A percentile compares a stretch with the other conserved stretches of the same genome.
phyloP scores from a whole-genome alignment of 2,329 filamentous ascomycete genomes.

The Colletotrichum eleusines region DNA sequence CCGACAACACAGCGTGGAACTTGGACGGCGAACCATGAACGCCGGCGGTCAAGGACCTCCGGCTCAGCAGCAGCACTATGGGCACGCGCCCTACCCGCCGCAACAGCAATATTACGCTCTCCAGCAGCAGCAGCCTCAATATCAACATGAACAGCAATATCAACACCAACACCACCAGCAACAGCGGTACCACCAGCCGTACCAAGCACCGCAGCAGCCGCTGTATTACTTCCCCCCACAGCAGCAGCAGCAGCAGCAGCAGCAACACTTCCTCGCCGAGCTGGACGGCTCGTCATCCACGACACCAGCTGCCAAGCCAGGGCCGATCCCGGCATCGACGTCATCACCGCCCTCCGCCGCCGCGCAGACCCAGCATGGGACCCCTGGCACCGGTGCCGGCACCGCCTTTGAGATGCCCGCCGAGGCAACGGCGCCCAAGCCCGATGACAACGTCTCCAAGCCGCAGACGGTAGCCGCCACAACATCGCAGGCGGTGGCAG shows the following conservation, averaged over 20 bases:
- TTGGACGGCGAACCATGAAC: constrained; percentile 19
- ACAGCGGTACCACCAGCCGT: constrained; percentile 25
- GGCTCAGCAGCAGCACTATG: constrained; percentile 3
- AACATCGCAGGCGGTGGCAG: background rate
- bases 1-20: background rate
- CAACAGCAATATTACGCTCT: constrained; percentile 34
- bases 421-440: constrained; percentile 15
- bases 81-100: constrained; percentile 28
- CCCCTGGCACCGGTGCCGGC: background rate
- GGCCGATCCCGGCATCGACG: constrained; percentile 21
- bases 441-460: background rate
- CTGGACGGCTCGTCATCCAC: constrained; percentile 30
- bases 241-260: no score
- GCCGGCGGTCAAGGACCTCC: constrained; percentile 26
- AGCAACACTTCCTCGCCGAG: constrained; percentile 41
- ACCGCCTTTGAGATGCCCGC: constrained; percentile 32
- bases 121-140: constrained; percentile 1
- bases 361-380: constrained; percentile 9
- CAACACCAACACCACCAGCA: constrained; percentile 27
- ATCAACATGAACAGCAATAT: constrained; percentile 8
- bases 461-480: constrained; percentile 1
- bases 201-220: constrained; percentile 1
- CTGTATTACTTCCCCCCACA: no score
- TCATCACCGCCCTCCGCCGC: background rate
- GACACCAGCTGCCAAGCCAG: background rate